Conservation (phyloP, 805 yeast genomes). For the Candida saitoana region DNA sequence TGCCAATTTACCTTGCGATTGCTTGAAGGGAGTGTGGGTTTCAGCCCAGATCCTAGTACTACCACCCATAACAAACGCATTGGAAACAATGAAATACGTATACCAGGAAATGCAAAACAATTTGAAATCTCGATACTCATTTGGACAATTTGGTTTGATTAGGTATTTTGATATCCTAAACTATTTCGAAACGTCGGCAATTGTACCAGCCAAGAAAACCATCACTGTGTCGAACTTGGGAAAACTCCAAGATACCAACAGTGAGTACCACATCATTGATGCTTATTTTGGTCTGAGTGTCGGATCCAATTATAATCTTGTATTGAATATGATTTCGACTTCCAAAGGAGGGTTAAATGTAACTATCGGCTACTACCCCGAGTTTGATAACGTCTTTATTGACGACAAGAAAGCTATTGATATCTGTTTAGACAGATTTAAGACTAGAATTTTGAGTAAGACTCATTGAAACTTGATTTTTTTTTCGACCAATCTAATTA, state of each 20-base stretch:
- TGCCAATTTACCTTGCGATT: slow-evolving; percentile 8
- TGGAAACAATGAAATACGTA: slow-evolving; percentile 8
- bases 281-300: slow-evolving; percentile 16
- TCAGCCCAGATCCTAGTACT: slow-evolving; percentile 9
- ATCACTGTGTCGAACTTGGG: slow-evolving; percentile 21
- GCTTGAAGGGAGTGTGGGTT: slow-evolving; percentile 10
- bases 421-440: slow-evolving; percentile 6
- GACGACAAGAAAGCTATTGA: slow-evolving; percentile 6
- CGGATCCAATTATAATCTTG: slow-evolving; percentile 13
- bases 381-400: slow-evolving; percentile 6
- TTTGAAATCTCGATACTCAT: slow-evolving; percentile 9
- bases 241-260: slow-evolving; percentile 6
- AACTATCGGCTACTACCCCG: slow-evolving; percentile 12
- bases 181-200: slow-evolving; percentile 4
- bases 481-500: too few relatives aligned
- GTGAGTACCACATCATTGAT: slow-evolving; percentile 11
- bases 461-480: neutral
- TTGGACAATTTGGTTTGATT: slow-evolving; percentile 12
- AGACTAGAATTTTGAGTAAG: neutral
- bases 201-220: slow-evolving; percentile 9
- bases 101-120: slow-evolving; percentile 8
- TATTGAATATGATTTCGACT: slow-evolving; percentile 13
- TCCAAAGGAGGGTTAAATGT: slow-evolving; percentile 15
- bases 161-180: slow-evolving; percentile 11
- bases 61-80: slow-evolving; percentile 7